phyloP scores from a whole-genome alignment of 2,329 filamentous ascomycete species.

The Alternaria atra region DNA sequence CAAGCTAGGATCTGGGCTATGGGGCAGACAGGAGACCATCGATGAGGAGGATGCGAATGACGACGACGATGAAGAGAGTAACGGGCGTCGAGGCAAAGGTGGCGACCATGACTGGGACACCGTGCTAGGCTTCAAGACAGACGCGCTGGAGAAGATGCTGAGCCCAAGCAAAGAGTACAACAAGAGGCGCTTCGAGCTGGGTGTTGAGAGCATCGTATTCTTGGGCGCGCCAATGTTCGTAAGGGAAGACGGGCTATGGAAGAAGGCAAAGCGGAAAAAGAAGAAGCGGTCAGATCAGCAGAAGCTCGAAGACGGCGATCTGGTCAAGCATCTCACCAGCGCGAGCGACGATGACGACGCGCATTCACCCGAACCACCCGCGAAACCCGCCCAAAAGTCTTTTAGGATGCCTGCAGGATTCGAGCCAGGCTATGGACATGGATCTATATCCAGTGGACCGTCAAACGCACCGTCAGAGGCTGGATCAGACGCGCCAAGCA shows the following conservation, averaged over 20 bases:
- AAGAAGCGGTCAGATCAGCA: constrained; percentile 38
- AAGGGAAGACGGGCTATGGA: constrained; percentile 53
- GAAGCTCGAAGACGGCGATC: constrained; percentile 30
- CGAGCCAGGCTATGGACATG: constrained; percentile 53
- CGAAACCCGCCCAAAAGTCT: constrained; percentile 27
- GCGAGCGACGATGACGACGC: constrained; percentile 29
- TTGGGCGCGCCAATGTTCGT: constrained; percentile 55
- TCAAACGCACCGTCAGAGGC: constrained; percentile 45
- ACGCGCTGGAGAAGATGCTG: constrained; percentile 53
- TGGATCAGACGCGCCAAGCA: constrained; percentile 52
- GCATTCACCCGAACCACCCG: constrained; percentile 16
- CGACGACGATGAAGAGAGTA: constrained; percentile 17
- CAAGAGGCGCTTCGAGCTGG: constrained; percentile 53
- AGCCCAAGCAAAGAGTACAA: constrained; percentile 50
- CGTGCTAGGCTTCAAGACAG: constrained; percentile 52
- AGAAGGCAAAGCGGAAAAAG: constrained; percentile 47
- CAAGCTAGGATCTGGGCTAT: constrained; percentile 38
- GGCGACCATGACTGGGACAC: constrained; percentile 51
- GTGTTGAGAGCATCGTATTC: constrained; percentile 52
- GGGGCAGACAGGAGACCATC: constrained; percentile 48
- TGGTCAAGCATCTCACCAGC: constrained; percentile 26
- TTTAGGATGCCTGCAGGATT: constrained; percentile 49
- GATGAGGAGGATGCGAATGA: constrained; percentile 47
- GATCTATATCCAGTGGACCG: constrained; percentile 35
- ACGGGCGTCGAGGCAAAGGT: constrained; percentile 27